Conservation (phyloP, 352 stramenopile genomes). For the Peronospora belbahrii region DNA sequence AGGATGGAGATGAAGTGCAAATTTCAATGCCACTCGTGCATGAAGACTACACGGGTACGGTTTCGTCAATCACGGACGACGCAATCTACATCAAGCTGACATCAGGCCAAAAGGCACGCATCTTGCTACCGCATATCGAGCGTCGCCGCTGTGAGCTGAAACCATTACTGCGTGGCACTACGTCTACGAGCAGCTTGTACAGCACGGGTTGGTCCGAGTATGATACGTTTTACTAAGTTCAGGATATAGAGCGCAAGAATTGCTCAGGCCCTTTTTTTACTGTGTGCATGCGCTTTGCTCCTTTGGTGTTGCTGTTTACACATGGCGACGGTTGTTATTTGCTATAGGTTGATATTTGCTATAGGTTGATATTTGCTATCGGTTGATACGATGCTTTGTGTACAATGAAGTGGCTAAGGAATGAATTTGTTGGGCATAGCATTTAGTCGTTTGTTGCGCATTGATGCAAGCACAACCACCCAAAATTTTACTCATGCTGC, state of each 20-base stretch:
- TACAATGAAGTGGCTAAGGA: too few relatives aligned
- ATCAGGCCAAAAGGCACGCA: conserved; percentile 55
- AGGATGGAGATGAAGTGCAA: conserved; percentile 75
- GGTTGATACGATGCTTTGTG: too few relatives aligned
- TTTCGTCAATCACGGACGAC: conserved; percentile 64
- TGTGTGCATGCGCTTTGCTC: conserved; percentile 22
- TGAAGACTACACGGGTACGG: conserved; percentile 69
- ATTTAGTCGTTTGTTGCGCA: too few relatives aligned
- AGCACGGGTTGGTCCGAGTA: conserved; percentile 54
- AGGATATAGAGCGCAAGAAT: conserved; percentile 2
- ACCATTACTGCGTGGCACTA: conserved; percentile 45
- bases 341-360: too few relatives aligned
- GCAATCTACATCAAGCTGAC: conserved; percentile 64
- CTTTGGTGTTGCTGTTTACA: conserved; percentile 1
- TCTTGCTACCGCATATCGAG: conserved; percentile 49
- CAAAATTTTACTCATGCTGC: too few relatives aligned
- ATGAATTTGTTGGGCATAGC: too few relatives aligned
- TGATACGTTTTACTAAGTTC: conserved; percentile 43
- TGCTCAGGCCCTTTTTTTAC: conserved; percentile 2
- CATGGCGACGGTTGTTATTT: too few relatives aligned
- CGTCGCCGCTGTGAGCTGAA: conserved; percentile 55
- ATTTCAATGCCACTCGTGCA: conserved; percentile 53
- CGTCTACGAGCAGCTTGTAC: conserved; percentile 40
- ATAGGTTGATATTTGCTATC: too few relatives aligned
- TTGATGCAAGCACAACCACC: too few relatives aligned